Base-by-base conservation (phyloP, 2,329 filamentous ascomycete species). In the Leptographium radiaticola region DNA sequence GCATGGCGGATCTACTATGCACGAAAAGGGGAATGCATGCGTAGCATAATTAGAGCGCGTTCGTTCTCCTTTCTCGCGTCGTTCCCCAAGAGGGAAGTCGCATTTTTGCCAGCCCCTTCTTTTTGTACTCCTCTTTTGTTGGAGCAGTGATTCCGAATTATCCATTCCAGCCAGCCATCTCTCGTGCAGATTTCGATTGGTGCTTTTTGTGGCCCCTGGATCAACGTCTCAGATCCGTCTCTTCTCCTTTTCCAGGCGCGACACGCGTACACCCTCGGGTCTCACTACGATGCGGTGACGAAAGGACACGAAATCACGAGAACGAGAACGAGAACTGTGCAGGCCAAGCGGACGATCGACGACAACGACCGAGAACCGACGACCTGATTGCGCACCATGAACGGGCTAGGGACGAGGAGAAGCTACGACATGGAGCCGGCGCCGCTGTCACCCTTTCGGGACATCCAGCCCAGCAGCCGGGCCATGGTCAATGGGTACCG, bases 401-500 rank as follows among this genome's bases (percentile, higher is more conserved):
- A 71, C 59, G 66, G 65, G 60, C 62, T 64, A 55, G 63, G 63
- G 54, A 63, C 65, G 57, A 62, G 63, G 58, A 60, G 62, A 57
- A 65, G 63, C 44, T 68, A 68, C 59, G 68, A 67, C 62, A 69
- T 68, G 56, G 66, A 64, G 55, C 62, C 58, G 59, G 65, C 58
- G 47, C 59, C 57, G 57, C 57, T 65, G 49, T 63, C 66, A 40
- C 63, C 65, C 25, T 64, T 65, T 59, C 63, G 62, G 51, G 62
- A 59, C 15, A 63, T 67, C 52, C 64, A 62, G 51, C 71, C 72
- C 42, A 72, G 67, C 46, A 70, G 69, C 51, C 78, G 75, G 61
- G 70, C 70, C 20, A 69, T 83, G 55, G 70, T 80, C 51, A 75
- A 84, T 53, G 79, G 77, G 45, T 86, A 84, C 65, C 73, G 74